These are phyloP conservation scores for Alternaria infectoria DNA, from an alignment of 2,329 filamentous ascomycete species.

Conservation along the genomic window DNA sequence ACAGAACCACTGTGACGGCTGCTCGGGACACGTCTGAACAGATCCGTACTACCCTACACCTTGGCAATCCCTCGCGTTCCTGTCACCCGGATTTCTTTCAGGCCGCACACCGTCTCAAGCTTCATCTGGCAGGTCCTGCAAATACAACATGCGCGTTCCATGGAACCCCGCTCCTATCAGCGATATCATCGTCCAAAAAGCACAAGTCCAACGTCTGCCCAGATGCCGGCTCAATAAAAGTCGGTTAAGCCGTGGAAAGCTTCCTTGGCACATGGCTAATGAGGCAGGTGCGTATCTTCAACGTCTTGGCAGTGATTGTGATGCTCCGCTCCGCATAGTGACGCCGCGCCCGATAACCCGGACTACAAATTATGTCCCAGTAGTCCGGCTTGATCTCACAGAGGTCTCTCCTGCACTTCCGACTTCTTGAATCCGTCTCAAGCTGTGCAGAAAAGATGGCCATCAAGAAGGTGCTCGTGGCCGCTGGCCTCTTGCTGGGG, in stretches of 20 bases:
- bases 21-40: not conserved
- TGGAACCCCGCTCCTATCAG: constrained; percentile 25
- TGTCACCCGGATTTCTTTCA: constrained; percentile 1
- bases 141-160: constrained; percentile 12
- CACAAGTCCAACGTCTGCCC: constrained; percentile 18
- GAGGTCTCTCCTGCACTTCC: constrained; percentile 9
- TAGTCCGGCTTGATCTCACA: constrained; percentile 2
- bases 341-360: constrained; percentile 15
- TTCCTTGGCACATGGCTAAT: constrained; percentile 29
- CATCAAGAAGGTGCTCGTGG: constrained; percentile 31
- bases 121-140: constrained; percentile 30
- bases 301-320: constrained; percentile 22
- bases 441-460: constrained; percentile 30
- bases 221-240: constrained; percentile 22
- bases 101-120: constrained; percentile 15
- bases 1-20: not conserved
- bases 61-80: constrained; percentile 12
- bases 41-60: not conserved
- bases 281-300: constrained; percentile 19
- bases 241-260: constrained; percentile 29
- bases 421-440: not conserved
- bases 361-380: constrained; percentile 24
- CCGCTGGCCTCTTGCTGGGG: constrained; percentile 33
- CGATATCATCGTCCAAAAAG: constrained; percentile 14
- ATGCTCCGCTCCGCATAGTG: constrained; percentile 16